These are phyloP conservation scores for Penicillium daleae DNA, from an alignment of 495 filamentous ascomycete species.

Conservation along the genomic window DNA sequence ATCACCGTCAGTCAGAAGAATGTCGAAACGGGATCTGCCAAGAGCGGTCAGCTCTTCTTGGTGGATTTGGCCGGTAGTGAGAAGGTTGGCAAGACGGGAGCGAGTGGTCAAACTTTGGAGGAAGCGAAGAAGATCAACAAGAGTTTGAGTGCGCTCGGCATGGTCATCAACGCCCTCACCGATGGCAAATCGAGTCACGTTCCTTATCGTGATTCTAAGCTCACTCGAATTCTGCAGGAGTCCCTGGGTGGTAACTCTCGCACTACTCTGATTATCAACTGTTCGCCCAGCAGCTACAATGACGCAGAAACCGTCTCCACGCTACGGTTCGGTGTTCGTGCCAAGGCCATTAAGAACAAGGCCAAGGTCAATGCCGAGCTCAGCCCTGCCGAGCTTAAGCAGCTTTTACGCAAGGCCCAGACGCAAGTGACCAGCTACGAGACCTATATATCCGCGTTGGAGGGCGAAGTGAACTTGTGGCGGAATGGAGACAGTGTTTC, in stretches of 20 bases:
- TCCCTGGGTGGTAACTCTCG: conserved; percentile 95
- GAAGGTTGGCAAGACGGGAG: conserved; percentile 98
- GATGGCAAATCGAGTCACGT: conserved; percentile 98
- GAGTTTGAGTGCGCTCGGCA: conserved; percentile 94
- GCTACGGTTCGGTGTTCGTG: conserved; percentile 91
- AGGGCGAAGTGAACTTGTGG: conserved; percentile 85
- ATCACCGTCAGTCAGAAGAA: conserved; percentile 98
- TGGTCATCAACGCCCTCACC: conserved; percentile 98
- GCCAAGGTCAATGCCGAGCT: conserved; percentile 99
- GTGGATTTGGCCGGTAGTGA: conserved; percentile 98
- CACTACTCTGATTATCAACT: conserved; percentile 97
- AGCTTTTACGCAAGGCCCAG: conserved; percentile 87
- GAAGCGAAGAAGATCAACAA: conserved; percentile 99
- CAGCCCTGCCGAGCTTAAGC: conserved; percentile 92
- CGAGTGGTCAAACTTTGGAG: conserved; percentile 95
- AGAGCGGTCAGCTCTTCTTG: conserved; percentile 94
- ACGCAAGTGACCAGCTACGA: conserved; percentile 87
- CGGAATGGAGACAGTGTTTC: conserved; percentile 86
- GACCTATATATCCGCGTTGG: conserved; percentile 79
- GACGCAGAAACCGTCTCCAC: conserved; percentile 94
- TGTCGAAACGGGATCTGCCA: conserved; percentile 92
- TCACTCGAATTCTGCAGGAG: conserved; percentile 96
- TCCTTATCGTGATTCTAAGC: conserved; percentile 96
- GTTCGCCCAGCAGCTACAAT: conserved; percentile 97
- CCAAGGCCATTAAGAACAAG: conserved; percentile 99